Evolutionary conservation across 2,329 filamentous ascomycete genomes (phyloP).

Genomic region (Cordyceps javanica): DNA sequence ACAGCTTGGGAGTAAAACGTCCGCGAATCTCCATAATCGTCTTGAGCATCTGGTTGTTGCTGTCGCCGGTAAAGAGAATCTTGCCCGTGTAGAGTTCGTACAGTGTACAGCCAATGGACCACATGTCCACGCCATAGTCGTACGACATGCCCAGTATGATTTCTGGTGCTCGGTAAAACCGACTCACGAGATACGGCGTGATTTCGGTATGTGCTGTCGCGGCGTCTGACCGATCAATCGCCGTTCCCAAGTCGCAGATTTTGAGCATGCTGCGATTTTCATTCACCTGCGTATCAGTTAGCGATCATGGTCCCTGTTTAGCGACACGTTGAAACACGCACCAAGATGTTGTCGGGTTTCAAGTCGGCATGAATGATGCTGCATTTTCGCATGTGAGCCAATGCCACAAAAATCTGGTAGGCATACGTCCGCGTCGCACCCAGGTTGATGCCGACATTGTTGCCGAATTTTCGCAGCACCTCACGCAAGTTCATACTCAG

Average conservation of each 20-base stretch:
- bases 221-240: constrained; percentile 78
- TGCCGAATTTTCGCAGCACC: constrained; percentile 90
- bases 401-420: constrained; percentile 85
- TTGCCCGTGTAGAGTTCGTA: constrained; percentile 98
- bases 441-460: constrained; percentile 87
- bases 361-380: constrained; percentile 93
- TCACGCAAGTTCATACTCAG: constrained; percentile 89
- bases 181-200: constrained; percentile 90
- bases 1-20: constrained; percentile 82
- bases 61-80: constrained; percentile 89
- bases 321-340: constrained; percentile 27
- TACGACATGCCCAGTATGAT: constrained; percentile 96
- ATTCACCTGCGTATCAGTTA: constrained; percentile 52
- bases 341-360: constrained; percentile 96
- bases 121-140: constrained; percentile 91
- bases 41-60: constrained; percentile 97
- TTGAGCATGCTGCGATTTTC: constrained; percentile 80
- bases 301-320: neutral
- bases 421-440: constrained; percentile 83
- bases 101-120: constrained; percentile 94
- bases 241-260: constrained; percentile 95
- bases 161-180: constrained; percentile 95
- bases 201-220: constrained; percentile 70
- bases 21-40: constrained; percentile 95
- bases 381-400: constrained; percentile 83